Evolutionary conservation across 495 filamentous ascomycete genomes (phyloP).

Genomic region (Parathielavia appendiculata): DNA sequence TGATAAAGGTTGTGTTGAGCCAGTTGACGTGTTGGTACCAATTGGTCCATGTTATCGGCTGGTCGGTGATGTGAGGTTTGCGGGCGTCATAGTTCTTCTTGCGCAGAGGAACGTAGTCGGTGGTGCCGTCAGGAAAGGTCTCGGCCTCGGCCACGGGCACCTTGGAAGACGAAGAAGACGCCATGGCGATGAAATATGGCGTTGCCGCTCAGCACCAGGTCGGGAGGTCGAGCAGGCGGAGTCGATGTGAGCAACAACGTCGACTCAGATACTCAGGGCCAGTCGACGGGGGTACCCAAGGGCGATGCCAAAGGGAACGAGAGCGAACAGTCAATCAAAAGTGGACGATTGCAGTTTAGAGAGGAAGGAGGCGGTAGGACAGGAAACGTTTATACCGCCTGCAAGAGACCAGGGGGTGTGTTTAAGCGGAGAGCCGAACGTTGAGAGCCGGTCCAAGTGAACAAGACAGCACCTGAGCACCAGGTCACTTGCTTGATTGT

Average conservation of each 20-base stretch:
- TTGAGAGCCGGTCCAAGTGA: slow-evolving; percentile 10
- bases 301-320: slow-evolving; percentile 1
- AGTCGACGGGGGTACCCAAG: slow-evolving; percentile 5
- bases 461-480: background rate
- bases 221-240: background rate
- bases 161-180: slow-evolving; percentile 35
- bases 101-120: slow-evolving; percentile 44
- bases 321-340: too few species aligned
- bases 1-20: slow-evolving; percentile 82
- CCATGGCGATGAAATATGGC: slow-evolving; percentile 33
- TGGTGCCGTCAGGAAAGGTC: slow-evolving; percentile 46
- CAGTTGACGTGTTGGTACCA: slow-evolving; percentile 95
- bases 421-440: slow-evolving; percentile 20
- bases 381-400: slow-evolving; percentile 10
- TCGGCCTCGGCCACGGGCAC: slow-evolving; percentile 33
- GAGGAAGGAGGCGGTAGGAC: slow-evolving; percentile 2
- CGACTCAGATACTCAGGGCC: slow-evolving; percentile 12
- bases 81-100: slow-evolving; percentile 43
- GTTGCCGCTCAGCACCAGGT: slow-evolving; percentile 14
- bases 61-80: slow-evolving; percentile 51
- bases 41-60: slow-evolving; percentile 74
- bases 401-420: slow-evolving; percentile 15
- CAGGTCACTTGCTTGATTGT: background rate
- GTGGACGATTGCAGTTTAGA: background rate
- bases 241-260: slow-evolving; percentile 1